Evolutionary conservation across 768 basidiomycete genomes (phyloP), one percentile per base, ranked within the genome.

Genomic region (Coprinopsis marcescibilis): DNA sequence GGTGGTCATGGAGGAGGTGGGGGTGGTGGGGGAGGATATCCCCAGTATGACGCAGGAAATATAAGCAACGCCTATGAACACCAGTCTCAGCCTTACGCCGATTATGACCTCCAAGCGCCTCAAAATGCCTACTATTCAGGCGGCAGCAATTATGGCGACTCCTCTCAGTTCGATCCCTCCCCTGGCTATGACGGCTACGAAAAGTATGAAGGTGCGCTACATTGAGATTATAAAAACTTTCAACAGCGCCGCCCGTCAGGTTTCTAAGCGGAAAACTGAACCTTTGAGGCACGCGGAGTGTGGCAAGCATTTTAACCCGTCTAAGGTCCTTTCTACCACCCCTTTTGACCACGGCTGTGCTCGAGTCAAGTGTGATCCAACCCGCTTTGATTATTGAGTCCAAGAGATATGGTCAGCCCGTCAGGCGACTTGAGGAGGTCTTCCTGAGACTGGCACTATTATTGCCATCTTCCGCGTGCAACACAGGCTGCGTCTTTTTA

Each of bases 151-250:
- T 74, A 67, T 65, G 67, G 66, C 66, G 69, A 69, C 54, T 64
- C 75, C 48, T 65, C 79, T 55, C 64, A 71, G 60, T 73, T 79
- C 61, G 81, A 76, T 67, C 69, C 58, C 39, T 64, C 75, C 61
- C 67, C 70, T 51, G 76, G 74, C 46, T 76, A 70, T 60, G 81
- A 84, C 68, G 81, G 71, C 53, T 85, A 77, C 65, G 54, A 61
- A 52, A 78, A 76, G 68, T 76, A 68, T 70, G 87, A 89, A 90
- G 88, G 88, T 91, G 78, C 87, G 88, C 86, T 83, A 73, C 77
- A 65, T 79, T 81, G 68, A 81, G 77, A 78, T 72, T 79, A 63
- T 76, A 72, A 61, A 57, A 57, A 63, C 63, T 59, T 58, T 67
- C 37, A 64, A 62, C 71, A 65, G 55, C 60, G 66, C 57, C 69